These are phyloP conservation scores for Tripterygium wilfordii DNA, from an alignment of 177 flowering plant genomes.

Conservation along the genomic window DNA sequence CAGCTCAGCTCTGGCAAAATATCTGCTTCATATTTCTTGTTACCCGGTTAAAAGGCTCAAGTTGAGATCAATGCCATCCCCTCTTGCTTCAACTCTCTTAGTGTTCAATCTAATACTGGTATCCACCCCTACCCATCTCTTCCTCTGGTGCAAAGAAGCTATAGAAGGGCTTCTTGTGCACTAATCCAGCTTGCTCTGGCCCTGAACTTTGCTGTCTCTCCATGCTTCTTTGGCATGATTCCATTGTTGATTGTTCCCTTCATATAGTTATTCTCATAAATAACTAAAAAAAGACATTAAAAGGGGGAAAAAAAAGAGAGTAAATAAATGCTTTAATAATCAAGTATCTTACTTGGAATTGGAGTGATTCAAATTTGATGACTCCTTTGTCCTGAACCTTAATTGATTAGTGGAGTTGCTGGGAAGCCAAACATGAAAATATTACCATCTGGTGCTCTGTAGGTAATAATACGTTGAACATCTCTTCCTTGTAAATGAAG, in stretches of 20 bases:
- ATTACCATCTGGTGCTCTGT: slow-evolving; percentile 2
- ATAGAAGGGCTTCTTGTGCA: slow-evolving; percentile 6
- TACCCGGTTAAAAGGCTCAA: slow-evolving; percentile 21
- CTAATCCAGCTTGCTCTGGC: neutral
- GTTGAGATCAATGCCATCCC: slow-evolving; percentile 17
- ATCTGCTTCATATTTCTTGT: too few relatives aligned
- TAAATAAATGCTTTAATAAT: too few relatives aligned
- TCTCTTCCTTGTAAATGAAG: too few relatives aligned
- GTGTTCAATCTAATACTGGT: slow-evolving; percentile 4
- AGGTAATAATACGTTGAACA: neutral
- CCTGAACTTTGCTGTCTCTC: slow-evolving; percentile 3
- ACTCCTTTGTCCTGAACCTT: too few relatives aligned
- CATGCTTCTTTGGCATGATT: slow-evolving; percentile 6
- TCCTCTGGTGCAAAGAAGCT: slow-evolving; percentile 14
- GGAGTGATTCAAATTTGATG: too few relatives aligned
- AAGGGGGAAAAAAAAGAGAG: too few relatives aligned
- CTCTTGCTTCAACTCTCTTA: slow-evolving; percentile 4
- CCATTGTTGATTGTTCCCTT: too few relatives aligned
- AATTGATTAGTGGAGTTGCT: neutral
- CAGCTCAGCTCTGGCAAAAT: too few relatives aligned
- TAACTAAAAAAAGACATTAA: too few relatives aligned
- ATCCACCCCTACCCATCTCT: slow-evolving; percentile 2
- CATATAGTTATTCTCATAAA: too few relatives aligned
- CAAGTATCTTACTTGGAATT: too few relatives aligned
- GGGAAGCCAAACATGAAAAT: slow-evolving; percentile 10